phyloP scores from a whole-genome alignment of 2,329 filamentous ascomycete species.

The Teratosphaeria destructans region DNA sequence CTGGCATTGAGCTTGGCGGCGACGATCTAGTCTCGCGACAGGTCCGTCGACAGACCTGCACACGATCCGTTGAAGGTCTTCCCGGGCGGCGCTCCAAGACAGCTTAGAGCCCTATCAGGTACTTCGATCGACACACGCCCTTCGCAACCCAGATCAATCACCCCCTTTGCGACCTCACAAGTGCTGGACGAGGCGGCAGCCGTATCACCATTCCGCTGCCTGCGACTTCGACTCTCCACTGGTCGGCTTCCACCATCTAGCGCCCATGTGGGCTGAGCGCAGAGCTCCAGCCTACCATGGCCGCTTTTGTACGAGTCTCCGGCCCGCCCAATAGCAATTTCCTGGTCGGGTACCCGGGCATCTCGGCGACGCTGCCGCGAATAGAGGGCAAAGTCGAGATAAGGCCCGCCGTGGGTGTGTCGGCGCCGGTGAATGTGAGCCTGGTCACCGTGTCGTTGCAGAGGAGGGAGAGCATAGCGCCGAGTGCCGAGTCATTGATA shows the following conservation, averaged over 20 bases:
- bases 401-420: constrained; percentile 71
- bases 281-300: constrained; percentile 21
- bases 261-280: constrained; percentile 16
- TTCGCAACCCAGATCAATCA: background rate
- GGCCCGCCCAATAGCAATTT: constrained; percentile 65
- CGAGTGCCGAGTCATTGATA: constrained; percentile 84
- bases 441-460: constrained; percentile 91
- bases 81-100: background rate
- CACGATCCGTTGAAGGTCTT: background rate
- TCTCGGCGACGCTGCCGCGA: constrained; percentile 92
- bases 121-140: too few species aligned
- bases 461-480: constrained; percentile 90
- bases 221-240: background rate
- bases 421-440: constrained; percentile 81
- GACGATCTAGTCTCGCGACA: background rate
- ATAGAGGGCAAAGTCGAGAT: constrained; percentile 98
- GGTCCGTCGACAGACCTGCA: background rate
- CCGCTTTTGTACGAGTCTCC: constrained; percentile 87
- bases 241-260: constrained; percentile 5
- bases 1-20: background rate
- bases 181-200: background rate
- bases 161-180: background rate
- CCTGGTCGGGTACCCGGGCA: constrained; percentile 83
- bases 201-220: background rate
- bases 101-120: background rate